Conservation (phyloP, 371 early-diverging fungal species). For the Apophysomyces trapeziformis region DNA sequence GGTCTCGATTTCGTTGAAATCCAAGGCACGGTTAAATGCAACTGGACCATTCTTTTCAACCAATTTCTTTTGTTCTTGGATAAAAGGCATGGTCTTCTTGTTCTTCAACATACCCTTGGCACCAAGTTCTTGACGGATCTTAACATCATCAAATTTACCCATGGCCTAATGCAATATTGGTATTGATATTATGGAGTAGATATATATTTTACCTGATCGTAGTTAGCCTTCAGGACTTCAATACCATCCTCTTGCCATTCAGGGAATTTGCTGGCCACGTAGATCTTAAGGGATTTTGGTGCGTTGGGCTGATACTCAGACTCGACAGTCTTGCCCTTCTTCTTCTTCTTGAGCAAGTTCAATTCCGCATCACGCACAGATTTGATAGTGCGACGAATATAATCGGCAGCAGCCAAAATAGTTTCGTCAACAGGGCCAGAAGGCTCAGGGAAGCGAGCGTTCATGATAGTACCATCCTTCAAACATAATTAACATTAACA, state of each 20-base stretch:
- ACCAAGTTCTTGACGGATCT: constrained; percentile 71
- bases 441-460: constrained; percentile 76
- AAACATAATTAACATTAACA: neutral
- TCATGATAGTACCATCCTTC: constrained; percentile 67
- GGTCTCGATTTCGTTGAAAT: constrained; percentile 79
- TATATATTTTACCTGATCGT: constrained; percentile 47
- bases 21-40: constrained; percentile 82
- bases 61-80: constrained; percentile 77
- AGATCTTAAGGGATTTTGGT: constrained; percentile 77
- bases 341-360: constrained; percentile 77
- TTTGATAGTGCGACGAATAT: constrained; percentile 78
- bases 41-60: constrained; percentile 68
- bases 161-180: constrained; percentile 31
- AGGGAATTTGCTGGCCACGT: constrained; percentile 85
- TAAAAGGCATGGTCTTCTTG: constrained; percentile 95
- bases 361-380: constrained; percentile 85
- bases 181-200: neutral
- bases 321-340: constrained; percentile 67
- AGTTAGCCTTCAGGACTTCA: constrained; percentile 69
- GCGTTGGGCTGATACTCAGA: constrained; percentile 65
- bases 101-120: constrained; percentile 83
- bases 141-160: constrained; percentile 71
- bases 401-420: constrained; percentile 78
- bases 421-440: constrained; percentile 63
- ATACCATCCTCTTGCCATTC: constrained; percentile 91